These are phyloP conservation scores for Rossbeevera mucosa DNA, from an alignment of 768 basidiomycete species.

Conservation along the genomic window DNA sequence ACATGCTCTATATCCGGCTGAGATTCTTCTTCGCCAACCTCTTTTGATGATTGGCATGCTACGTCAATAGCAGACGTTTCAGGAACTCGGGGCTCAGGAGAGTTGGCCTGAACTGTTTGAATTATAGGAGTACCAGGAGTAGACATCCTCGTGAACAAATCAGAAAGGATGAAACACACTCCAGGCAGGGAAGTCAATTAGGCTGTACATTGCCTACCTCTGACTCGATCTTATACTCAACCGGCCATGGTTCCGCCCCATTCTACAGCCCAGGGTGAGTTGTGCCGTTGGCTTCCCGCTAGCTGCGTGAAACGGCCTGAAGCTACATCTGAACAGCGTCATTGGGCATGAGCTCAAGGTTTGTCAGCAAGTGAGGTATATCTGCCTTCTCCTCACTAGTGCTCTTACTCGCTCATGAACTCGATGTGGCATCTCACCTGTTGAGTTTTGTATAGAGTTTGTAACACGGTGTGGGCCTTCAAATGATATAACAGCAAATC, in stretches of 20 bases:
- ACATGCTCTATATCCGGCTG: constrained; percentile 34
- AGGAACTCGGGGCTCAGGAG: constrained; percentile 1
- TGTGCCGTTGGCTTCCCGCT: background rate
- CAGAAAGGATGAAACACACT: constrained; percentile 4
- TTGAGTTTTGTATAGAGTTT: background rate
- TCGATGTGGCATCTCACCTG: constrained; percentile 9
- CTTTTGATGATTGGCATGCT: constrained; percentile 1
- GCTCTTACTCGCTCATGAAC: constrained; percentile 1
- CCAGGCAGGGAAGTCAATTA: background rate
- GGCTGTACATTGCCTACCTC: constrained; percentile 4
- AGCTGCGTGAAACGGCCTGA: background rate
- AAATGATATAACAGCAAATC: constrained; percentile 20
- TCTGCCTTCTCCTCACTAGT: constrained; percentile 8
- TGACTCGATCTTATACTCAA: constrained; percentile 19
- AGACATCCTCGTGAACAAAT: constrained; percentile 11
- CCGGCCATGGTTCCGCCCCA: background rate
- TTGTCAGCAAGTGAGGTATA: constrained; percentile 15
- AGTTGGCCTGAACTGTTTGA: background rate
- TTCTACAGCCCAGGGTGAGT: background rate
- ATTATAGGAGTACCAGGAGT: constrained; percentile 1
- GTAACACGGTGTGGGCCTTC: constrained; percentile 2
- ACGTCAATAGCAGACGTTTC: background rate
- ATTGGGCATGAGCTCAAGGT: constrained; percentile 10
- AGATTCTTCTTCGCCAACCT: constrained; percentile 3
- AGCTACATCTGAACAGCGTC: background rate